Base-by-base conservation (phyloP, 495 filamentous ascomycete species). In the Chaetomium cochliodes region DNA sequence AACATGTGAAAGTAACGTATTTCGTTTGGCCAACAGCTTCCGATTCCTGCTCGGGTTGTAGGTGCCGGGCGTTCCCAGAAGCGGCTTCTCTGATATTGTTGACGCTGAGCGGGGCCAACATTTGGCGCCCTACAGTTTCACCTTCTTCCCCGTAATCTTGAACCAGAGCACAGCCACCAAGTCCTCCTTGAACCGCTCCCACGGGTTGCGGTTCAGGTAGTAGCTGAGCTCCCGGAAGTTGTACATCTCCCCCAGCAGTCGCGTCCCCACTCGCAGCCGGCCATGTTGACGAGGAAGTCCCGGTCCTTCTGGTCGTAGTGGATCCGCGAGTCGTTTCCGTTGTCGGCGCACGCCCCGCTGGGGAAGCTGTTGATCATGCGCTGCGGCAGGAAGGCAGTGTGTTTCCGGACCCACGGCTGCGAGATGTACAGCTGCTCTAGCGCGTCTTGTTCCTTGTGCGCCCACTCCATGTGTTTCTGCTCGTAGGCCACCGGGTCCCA, bases 171-270 rank as follows among this genome's bases (percentile, higher is more conserved):
- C 69, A 12, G 81, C 79, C 16, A 85, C 63, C 6, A 86, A 65
- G 59, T 86, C 83, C 72, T 86, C 83, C 78, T 86, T 86, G 72
- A 86, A 85, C 63, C 80, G 85, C 77, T 91, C 87, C 92, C 91
- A 96, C 61, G 77, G 79, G n/a, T 82, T 86, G 41, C 90, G 84
- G 77, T 96, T 97, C 22, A 96, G 82, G 73, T 84, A 84, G 65
- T 96, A 91, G 79, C 91, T 93, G 68, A 96, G 78, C 69, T 93
- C 88, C 16, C 93, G 88, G 78, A 90, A 99, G 69, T 88, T 87
- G 76, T 96, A 93, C 84, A 99, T 96, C 78, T 99, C 94, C 89
- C 87, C 94, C 96, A 98, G 73, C 94, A 99, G 78, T 99, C 96
- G 25, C 94, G 85, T 4, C 94, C 94, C 86, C 90, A 97, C 71